Conservation (phyloP, 192 early-diverging fungal genomes). For the Gamsiella multidivaricata region DNA sequence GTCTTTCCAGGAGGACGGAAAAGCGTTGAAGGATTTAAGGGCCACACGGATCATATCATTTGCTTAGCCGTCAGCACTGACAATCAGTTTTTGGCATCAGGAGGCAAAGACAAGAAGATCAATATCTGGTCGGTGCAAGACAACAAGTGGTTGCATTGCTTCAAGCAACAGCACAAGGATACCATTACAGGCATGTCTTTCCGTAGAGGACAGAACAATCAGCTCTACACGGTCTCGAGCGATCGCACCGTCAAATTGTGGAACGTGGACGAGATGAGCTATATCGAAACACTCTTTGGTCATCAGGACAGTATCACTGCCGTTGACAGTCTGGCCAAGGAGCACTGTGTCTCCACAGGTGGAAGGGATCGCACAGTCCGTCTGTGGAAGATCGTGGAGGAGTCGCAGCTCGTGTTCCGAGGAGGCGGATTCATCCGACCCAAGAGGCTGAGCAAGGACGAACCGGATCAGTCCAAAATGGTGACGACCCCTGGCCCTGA, state of each 20-base stretch:
- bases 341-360: conserved; percentile 92
- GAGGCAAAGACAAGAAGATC: conserved; percentile 90
- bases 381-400: conserved; percentile 96
- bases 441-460: conserved; percentile 40
- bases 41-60: conserved; percentile 81
- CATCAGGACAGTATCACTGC: conserved; percentile 91
- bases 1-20: conserved; percentile 82
- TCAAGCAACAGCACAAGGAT: conserved; percentile 92
- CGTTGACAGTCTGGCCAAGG: conserved; percentile 87
- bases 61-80: conserved; percentile 78
- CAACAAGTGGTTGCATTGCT: conserved; percentile 75
- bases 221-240: conserved; percentile 88
- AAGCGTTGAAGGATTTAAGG: conserved; percentile 65
- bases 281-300: conserved; percentile 97
- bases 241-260: conserved; percentile 98
- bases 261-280: conserved; percentile 91
- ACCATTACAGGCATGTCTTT: conserved; percentile 87
- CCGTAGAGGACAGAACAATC: conserved; percentile 75
- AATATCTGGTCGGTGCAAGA: conserved; percentile 91
- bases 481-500: conserved; percentile 17
- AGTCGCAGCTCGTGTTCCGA: conserved; percentile 92
- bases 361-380: conserved; percentile 90
- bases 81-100: conserved; percentile 79
- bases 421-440: conserved; percentile 68
- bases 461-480: conserved; percentile 24